Base-by-base conservation (phyloP, 2,329 filamentous ascomycete species). In the Aspergillus sp. region DNA sequence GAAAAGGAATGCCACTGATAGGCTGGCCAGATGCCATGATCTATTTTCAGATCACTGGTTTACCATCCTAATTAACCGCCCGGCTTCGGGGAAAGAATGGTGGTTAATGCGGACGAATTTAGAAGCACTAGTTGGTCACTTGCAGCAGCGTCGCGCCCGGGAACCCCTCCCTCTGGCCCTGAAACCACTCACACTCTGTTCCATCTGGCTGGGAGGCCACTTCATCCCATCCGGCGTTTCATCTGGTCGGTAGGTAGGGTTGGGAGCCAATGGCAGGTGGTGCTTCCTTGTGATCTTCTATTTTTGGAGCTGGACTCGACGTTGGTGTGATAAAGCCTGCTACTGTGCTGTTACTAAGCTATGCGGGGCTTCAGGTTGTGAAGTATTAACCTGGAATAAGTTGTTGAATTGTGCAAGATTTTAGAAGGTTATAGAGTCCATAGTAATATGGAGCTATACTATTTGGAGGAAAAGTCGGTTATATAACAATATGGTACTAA, bases 91-190 rank as follows among this genome's bases (percentile, higher is more conserved):
- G 21, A n/a, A 19, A 8, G 19, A 19, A 45, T 45, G 41, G 28
- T n/a, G 32, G 32, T 57, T 47, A 53, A 56, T 45, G 28, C 23
- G 38, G 43, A 57, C 60, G 56, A 56, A 60, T 57, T 60, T 62
- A 62, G 60, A 62, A 62, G 49, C 30, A 23, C 43, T n/a, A 25
- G 41, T 21, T 4, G 5, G 55, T 50, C 47, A 32, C 43, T 43
- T 55, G 53, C 53, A 47, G 41, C 21, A 49, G 47, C 52, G 52
- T 56, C 8, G 53, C 58, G 53, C 58, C 57, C 12, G 38, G 19
- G 32, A 43, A 9, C 36, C 45, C 55, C 30, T 30, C 41, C 28
- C 28, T 12, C 10, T 30, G 28, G 28, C 28, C 10, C 10, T 56
- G 41, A 56, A 56, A 56, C 54, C 30, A 59, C 43, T 41, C 43